Evolutionary conservation across 2,329 filamentous ascomycete genomes (phyloP), one percentile per base, ranked within the genome.

Genomic region (Ophiostoma montium): DNA sequence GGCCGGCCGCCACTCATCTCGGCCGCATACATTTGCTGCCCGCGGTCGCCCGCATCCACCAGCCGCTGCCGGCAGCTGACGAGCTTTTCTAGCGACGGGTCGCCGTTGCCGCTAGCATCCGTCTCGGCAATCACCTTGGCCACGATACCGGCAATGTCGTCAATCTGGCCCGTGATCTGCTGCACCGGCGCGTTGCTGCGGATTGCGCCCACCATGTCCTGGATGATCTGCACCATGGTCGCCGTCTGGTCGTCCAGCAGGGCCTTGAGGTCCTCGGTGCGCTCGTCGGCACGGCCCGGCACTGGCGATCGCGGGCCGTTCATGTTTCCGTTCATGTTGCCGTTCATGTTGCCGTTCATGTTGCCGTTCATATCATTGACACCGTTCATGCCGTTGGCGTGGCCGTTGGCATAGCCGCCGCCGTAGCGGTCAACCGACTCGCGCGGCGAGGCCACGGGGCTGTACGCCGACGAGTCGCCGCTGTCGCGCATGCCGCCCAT

Each of bases 211-310:
- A 94, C 85, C 8, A 94, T 75, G n/a, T 80, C 76, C 64, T 92
- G 85, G 55, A 94, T 88, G 41, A 80, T 84, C 56, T 86, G 79
- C 23, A 92, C 82, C 52, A 94, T 73, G 3, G 80, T 69, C 46
- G 85, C 84, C 11, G 84, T 89, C 62, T 92, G 85, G 60, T 89
- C 84, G 60, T 92, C 84, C 33, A 94, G 75, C 60, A 87, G 89
- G 52, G 85, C 76, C 61, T 74, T 75, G 49, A 77, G 64, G 53
- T 77, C 75, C 55, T 75, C 71, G 23, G 66, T 61, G 46, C 63
- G 65, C 56, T 61, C 62, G 54, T 71, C 68, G 35, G 60, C 60
- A 41, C 63, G 63, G 32, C 61, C 62, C 5, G 36, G 36, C 16
- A 33, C 39, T 3, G 27, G 54, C 57, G 33, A 59, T 15, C 15